Conservation (phyloP, 371 early-diverging fungal genomes). For the Mucor mucedo region DNA sequence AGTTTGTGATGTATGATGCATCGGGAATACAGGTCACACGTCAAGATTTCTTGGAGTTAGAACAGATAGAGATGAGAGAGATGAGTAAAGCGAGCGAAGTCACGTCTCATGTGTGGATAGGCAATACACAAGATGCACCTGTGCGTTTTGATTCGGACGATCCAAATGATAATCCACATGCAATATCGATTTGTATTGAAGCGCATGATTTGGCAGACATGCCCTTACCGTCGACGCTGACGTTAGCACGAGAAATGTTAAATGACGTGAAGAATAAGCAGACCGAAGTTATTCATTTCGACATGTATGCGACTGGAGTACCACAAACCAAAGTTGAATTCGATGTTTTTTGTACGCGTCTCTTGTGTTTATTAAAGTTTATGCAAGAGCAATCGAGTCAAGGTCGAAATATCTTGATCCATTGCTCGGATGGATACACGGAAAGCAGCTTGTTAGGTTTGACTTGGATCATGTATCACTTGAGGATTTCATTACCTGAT, state of each 20-base stretch:
- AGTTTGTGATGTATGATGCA: constrained; percentile 51
- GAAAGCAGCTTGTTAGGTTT: constrained; percentile 60
- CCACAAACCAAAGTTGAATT: constrained; percentile 27
- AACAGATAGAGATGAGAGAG: constrained; percentile 59
- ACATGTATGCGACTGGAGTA: constrained; percentile 42
- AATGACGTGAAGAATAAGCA: constrained; percentile 34
- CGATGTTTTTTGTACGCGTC: constrained; percentile 32
- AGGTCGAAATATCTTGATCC: constrained; percentile 55
- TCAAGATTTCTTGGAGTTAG: constrained; percentile 57
- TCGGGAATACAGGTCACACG: constrained; percentile 42
- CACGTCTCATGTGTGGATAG: constrained; percentile 62
- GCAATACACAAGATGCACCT: constrained; percentile 66
- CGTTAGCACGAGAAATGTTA: constrained; percentile 44
- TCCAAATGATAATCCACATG: constrained; percentile 40
- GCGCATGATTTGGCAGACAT: constrained; percentile 62
- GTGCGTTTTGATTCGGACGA: constrained; percentile 20
- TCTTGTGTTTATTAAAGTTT: constrained; percentile 43
- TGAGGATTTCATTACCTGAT: constrained; percentile 53
- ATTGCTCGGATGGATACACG: constrained; percentile 70
- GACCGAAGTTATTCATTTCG: constrained; percentile 62
- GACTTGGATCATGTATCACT: constrained; percentile 61
- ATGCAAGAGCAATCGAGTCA: constrained; percentile 42
- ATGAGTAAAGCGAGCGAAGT: constrained; percentile 63
- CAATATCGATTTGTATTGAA: constrained; percentile 66
- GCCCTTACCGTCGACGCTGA: constrained; percentile 53